phyloP scores from a whole-genome alignment of 2,329 filamentous ascomycete genomes.

The Fusarium sp. region DNA sequence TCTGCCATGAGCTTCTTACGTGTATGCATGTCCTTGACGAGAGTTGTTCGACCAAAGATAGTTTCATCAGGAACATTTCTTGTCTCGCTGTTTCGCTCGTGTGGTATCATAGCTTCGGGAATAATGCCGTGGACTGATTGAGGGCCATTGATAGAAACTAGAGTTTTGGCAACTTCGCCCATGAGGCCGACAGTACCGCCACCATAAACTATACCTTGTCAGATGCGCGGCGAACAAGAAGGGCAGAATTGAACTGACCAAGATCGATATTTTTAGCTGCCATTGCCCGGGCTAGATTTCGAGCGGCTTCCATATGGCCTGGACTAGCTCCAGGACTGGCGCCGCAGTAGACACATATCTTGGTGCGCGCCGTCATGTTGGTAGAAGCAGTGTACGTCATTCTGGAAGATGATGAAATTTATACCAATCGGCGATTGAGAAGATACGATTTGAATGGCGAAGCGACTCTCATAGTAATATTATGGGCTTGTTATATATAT shows the following conservation, averaged over 20 bases:
- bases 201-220: slow-evolving; percentile 76
- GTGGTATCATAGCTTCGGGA: slow-evolving; percentile 82
- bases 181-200: slow-evolving; percentile 95
- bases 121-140: slow-evolving; percentile 91
- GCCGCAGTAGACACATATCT: slow-evolving; percentile 96
- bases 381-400: background rate
- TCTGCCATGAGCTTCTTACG: slow-evolving; percentile 94
- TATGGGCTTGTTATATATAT: background rate
- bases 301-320: slow-evolving; percentile 81
- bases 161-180: slow-evolving; percentile 89
- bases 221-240: background rate
- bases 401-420: background rate
- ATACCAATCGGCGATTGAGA: background rate
- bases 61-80: slow-evolving; percentile 66
- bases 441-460: background rate
- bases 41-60: slow-evolving; percentile 83
- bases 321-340: slow-evolving; percentile 78
- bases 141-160: slow-evolving; percentile 85
- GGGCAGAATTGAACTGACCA: slow-evolving; percentile 54
- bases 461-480: background rate
- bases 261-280: slow-evolving; percentile 81
- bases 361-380: slow-evolving; percentile 55
- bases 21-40: slow-evolving; percentile 96
- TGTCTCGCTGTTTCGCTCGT: slow-evolving; percentile 75
- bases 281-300: slow-evolving; percentile 77